Base-by-base conservation (phyloP, 2,329 filamentous ascomycete species). In the Colletotrichum sidae region DNA sequence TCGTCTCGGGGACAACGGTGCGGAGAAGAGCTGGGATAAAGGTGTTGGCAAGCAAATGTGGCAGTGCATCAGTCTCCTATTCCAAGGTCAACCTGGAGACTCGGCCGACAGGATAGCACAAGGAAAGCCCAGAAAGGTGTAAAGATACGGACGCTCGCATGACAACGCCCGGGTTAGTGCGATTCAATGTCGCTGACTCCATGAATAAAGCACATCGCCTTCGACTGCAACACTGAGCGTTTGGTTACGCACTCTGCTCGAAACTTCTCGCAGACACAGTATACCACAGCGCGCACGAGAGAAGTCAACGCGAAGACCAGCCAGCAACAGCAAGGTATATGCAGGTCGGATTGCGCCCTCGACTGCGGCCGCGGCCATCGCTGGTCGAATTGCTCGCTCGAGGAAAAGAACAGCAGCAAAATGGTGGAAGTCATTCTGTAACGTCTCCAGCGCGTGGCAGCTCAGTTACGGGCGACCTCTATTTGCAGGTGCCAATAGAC, bases 301-400 rank as follows among this genome's bases (percentile, higher is more conserved):
- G 8, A 17, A 37, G 13, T 15, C 41, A 2, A 47, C 25, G 25
- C 25, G 25, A 25, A 25, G 25, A 25, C 25, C 25, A 25, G 39
- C 39, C 39, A 42, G 8, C 33, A n/a, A 34, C 41, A 15, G 15
- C 44, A 47, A 62, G 60, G 72, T 81, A 79, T 70, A 86, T 86
- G 83, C 80, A 83, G 68, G 76, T 84, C 72, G 84, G 84, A 77
- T 77, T 86, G 64, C 79, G 78, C 62, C 81, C 81, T 57, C 79
- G 77, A 67, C 77, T 86, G 69, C 82, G 79, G 82, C 80, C 82
- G 71, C 80, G 83, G 77, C 83, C 81, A 71, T 86, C 83, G 68
- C 75, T 86, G 70, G 80, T 86, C 75, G 84, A 86, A 67, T 78
- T 86, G 66, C 76, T 82, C 65, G 76, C 83, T 69, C 77, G 78